Base-by-base conservation (phyloP, 2,329 filamentous ascomycete genomes). In the Fusarium goolgardi region DNA sequence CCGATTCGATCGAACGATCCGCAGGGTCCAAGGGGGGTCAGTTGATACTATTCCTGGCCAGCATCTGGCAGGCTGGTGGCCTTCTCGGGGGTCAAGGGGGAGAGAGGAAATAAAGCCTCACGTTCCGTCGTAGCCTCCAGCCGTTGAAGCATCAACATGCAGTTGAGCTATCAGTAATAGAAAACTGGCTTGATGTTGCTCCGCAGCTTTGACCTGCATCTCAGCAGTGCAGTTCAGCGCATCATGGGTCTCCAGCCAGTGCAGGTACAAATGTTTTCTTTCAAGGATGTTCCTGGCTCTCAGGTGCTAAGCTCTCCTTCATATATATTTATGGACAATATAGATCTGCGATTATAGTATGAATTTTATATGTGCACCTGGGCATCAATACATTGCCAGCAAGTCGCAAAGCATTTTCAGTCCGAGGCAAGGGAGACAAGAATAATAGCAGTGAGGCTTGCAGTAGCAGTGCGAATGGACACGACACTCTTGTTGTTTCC, bases 211-310 rank as follows among this genome's bases (percentile, higher is more conserved):
- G 16, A 53, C 50, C 45, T 62, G 52, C 65, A 40, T 21, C 37
- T 23, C 20, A 65, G 7, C 20, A 65, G 7, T 51, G 53, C 50
- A 62, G 56, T 53, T 55, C 65, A 63, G 57, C 65, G 31, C 57
- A 63, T 59, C 45, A 43, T 62, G 40, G 60, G 46, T 46, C 44
- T 15, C n/a, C 59, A 59, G 46, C 62, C 43, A 57, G 65, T 56
- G 66, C 66, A 69, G 66, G 66, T 67, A 69, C 66, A 52, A 21
- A 56, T 23, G 23, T 40, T 46, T 43, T 21, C 21, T 37, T 43
- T 27, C 66, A 59, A 66, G 66, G 65, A 59, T 59, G 13, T 54
- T 53, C 65, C 66, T 41, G 50, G 66, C 31, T 63, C 39, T 59
- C 31, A 41, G 52, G 15, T 53, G 47, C 61, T 53, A 59, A 59